phyloP scores from a whole-genome alignment of 1,284 basidiomycete genomes.

The Coniferiporia sulphurascens region DNA sequence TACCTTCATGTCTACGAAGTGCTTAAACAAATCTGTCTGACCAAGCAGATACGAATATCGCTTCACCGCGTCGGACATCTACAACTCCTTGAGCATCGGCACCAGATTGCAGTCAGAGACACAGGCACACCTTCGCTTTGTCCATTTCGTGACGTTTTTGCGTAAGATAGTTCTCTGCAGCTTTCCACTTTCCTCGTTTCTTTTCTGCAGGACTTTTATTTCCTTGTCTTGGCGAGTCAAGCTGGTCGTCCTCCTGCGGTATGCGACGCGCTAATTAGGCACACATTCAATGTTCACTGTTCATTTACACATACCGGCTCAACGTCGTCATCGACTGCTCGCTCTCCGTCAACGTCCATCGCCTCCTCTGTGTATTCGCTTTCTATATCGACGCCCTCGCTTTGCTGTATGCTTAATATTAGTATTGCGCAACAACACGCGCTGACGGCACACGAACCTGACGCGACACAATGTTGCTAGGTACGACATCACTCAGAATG shows the following conservation, averaged over 20 bases:
- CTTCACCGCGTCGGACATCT: slow-evolving; percentile 93
- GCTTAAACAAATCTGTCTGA: slow-evolving; percentile 93
- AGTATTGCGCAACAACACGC: background rate
- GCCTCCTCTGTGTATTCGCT: slow-evolving; percentile 57
- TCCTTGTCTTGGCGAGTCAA: slow-evolving; percentile 37
- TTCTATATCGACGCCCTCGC: slow-evolving; percentile 60
- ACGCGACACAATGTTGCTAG: slow-evolving; percentile 78
- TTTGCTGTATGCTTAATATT: slow-evolving; percentile 41
- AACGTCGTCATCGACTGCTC: slow-evolving; percentile 59
- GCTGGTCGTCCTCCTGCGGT: slow-evolving; percentile 24
- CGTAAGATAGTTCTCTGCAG: slow-evolving; percentile 62
- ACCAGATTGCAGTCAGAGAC: background rate
- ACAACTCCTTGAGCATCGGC: slow-evolving; percentile 1
- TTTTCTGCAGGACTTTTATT: slow-evolving; percentile 34
- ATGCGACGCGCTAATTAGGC: slow-evolving; percentile 5
- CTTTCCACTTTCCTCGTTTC: slow-evolving; percentile 64
- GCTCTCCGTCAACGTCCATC: slow-evolving; percentile 55
- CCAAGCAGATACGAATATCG: slow-evolving; percentile 92
- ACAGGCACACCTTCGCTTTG: slow-evolving; percentile 63
- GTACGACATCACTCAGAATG: slow-evolving; percentile 74
- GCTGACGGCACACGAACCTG: slow-evolving; percentile 43
- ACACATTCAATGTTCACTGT: slow-evolving; percentile 1
- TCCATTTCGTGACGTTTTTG: slow-evolving; percentile 74
- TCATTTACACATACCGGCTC: slow-evolving; percentile 33
- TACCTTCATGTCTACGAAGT: slow-evolving; percentile 94